Percentiles rank a stretch among this genome's conserved stretches.
Conservation (phyloP, 345 rosid genomes). For the Brassica juncea region DNA sequence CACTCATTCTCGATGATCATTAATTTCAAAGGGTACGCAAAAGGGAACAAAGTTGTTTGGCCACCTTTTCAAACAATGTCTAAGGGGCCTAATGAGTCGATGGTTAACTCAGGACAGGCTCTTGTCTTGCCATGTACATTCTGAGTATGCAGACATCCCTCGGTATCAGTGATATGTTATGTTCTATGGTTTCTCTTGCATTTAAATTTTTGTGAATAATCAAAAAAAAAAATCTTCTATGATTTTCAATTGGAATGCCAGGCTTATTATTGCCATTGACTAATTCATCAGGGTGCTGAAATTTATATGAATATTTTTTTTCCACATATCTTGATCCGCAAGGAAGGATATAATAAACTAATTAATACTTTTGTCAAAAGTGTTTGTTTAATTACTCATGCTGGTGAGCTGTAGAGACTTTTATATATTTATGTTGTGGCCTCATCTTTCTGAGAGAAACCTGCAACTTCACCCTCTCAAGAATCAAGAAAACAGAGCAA, state of each 20-base stretch:
- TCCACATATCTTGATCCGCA: slow-evolving; percentile 23
- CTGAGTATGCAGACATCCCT: slow-evolving; percentile 14
- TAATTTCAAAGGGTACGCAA: no score
- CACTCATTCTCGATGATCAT: neutral
- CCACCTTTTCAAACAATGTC: neutral
- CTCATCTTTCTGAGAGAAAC: neutral
- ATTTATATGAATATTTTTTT: neutral
- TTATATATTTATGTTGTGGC: neutral
- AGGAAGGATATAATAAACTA: slow-evolving; percentile 7
- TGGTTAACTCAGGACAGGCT: neutral
- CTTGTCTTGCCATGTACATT: no score
- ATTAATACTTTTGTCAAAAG: slow-evolving; percentile 2
- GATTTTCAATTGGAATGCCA: neutral
- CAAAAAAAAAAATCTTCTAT: neutral
- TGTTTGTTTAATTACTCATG: neutral
- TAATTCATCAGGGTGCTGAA: neutral
- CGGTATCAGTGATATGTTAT: neutral
- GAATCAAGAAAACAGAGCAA: slow-evolving; percentile 20
- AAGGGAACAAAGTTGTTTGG: neutral
- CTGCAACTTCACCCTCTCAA: neutral
- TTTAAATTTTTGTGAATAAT: neutral
- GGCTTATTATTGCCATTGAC: neutral
- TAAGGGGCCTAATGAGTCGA: neutral
- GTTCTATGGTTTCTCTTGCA: neutral
- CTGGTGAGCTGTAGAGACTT: neutral